Conservation (phyloP, 129 eudicot genomes). For the Ambrosia artemisiifolia region DNA sequence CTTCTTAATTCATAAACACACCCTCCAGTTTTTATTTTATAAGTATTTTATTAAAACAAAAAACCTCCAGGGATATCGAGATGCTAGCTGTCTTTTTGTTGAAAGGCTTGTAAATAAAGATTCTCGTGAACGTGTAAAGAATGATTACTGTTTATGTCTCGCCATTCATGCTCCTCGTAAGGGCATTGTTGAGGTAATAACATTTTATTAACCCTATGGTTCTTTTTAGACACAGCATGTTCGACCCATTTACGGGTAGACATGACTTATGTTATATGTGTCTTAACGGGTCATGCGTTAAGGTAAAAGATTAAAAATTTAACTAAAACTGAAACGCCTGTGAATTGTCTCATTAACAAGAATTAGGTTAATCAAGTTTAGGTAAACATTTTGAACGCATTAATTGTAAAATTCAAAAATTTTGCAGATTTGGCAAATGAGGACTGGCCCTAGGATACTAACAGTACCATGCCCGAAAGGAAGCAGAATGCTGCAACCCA, state of each 20-base stretch:
- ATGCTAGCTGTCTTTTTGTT: slow-evolving; percentile 88
- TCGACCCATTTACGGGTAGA: background rate
- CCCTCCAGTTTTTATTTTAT: background rate
- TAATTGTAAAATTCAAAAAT: background rate
- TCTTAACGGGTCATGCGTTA: background rate
- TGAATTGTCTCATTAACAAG: background rate
- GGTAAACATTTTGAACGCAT: background rate
- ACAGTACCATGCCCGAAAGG: slow-evolving; percentile 75
- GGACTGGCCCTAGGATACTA: slow-evolving; percentile 83
- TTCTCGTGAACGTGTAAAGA: slow-evolving; percentile 44
- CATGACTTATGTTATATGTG: background rate
- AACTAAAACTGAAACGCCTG: background rate
- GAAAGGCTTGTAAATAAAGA: slow-evolving; percentile 83
- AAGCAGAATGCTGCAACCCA: slow-evolving; percentile 88
- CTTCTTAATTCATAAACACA: background rate
- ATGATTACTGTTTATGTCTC: slow-evolving; percentile 85
- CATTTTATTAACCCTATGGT: background rate
- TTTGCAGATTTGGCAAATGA: slow-evolving; percentile 79
- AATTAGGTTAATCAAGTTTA: background rate
- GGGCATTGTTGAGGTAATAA: slow-evolving; percentile 92
- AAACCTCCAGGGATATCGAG: slow-evolving; percentile 86
- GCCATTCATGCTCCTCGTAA: slow-evolving; percentile 97
- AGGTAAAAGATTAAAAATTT: slow-evolving; percentile 1
- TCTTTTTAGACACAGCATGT: background rate
- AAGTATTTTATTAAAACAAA: background rate